Base-by-base conservation (phyloP, 2,329 filamentous ascomycete genomes). In the Macrophomina tecta region DNA sequence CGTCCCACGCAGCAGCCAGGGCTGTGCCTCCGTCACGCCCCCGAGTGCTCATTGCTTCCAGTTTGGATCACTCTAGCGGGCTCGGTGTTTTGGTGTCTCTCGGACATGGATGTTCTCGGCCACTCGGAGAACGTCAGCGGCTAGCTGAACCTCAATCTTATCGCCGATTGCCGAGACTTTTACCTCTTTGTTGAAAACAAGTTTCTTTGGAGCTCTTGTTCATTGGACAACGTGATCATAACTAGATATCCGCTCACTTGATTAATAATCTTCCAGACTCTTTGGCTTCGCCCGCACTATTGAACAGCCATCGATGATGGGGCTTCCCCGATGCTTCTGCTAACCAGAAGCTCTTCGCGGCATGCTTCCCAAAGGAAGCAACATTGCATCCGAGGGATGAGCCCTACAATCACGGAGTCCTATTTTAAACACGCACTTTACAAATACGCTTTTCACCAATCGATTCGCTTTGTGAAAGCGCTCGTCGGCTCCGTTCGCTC, bases 71-170 rank as follows among this genome's bases (percentile, higher is more conserved):
- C n/a, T 28, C 23, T 6, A n/a, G 46, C n/a, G 46, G 46, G 4
- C 8, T 49, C 23, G 46, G 46, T 18, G 7, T 28, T 49, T 8
- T 49, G 12, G 42, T 45, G 16, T 14, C 12, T 45, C 23, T 34
- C 28, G 49, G 6, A 52, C 9, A 32, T 34, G 4, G 28, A 11
- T 46, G 16, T 34, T 32, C 40, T 60, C 38, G 40, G 38, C 55
- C 30, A 14, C 56, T 48, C 30, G 28, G 40, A 18, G 30, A 32
- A 32, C 56, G 42, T 23, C 56, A 61, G 56, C 56, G 42, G 56
- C 56, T 46, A 48, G 58, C 58, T 49, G 45, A 62, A n/a, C 32
- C 42, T 49, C 56, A 48, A 48, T 28, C 42, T 38, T 61, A 61
- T 30, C 28, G 56, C 40, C 40, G 42, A 48, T 48, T 46, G 16